A percentile compares a stretch with the other conserved stretches of the same genome.
phyloP scores from a whole-genome alignment of 306 rosid species.

The Herpetospermum pedunculosum region DNA sequence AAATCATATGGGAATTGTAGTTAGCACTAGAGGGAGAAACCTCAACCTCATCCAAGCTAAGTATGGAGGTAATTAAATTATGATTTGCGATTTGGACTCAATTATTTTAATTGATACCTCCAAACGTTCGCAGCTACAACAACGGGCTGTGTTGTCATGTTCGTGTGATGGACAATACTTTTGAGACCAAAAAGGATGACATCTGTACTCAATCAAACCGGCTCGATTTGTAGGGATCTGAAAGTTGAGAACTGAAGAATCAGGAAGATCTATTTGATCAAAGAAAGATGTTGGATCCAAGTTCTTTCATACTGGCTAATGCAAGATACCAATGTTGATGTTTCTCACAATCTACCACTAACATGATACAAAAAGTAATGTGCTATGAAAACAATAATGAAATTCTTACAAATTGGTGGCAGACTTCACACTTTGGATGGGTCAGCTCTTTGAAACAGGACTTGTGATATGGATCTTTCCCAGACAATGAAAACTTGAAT shows the following conservation, averaged over 20 bases:
- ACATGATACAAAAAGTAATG: neutral
- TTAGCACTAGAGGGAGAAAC: neutral
- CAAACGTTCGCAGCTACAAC: slow-evolving; percentile 92
- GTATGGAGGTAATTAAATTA: neutral
- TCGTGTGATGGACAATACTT: slow-evolving; percentile 94
- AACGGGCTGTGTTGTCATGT: slow-evolving; percentile 75
- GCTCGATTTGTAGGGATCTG: slow-evolving; percentile 90
- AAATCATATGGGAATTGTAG: neutral
- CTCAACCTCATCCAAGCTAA: neutral
- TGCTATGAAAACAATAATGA: neutral
- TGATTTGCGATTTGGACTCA: slow-evolving; percentile 1
- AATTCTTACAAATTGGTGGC: slow-evolving; percentile 81
- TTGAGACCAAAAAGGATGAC: slow-evolving; percentile 95
- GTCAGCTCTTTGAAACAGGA: slow-evolving; percentile 77
- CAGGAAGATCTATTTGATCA: neutral
- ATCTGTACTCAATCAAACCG: slow-evolving; percentile 86
- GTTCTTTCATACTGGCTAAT: neutral
- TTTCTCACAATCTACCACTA: neutral
- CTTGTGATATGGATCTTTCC: slow-evolving; percentile 91
- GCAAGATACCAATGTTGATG: neutral
- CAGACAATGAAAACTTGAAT: slow-evolving; percentile 85
- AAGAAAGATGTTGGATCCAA: neutral
- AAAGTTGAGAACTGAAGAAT: slow-evolving; percentile 13
- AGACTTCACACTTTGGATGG: slow-evolving; percentile 95
- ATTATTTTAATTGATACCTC: slow-evolving; percentile 42